Evolutionary conservation across 2,329 filamentous ascomycete genomes (phyloP).

Genomic region (Fusarium verrucosum): DNA sequence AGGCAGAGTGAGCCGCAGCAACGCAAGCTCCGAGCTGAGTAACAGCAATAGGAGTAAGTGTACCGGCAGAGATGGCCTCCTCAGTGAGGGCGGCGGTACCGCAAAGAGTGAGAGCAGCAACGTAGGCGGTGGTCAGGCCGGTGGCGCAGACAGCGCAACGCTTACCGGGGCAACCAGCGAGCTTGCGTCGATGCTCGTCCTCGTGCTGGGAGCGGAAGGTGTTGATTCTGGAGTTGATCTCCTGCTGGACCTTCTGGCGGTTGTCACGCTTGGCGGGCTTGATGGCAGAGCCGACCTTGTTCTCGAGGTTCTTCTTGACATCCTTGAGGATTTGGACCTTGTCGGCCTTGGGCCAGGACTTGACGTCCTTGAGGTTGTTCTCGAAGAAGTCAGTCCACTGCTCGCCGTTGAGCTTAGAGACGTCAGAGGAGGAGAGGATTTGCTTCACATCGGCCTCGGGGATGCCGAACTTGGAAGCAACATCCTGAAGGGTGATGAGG

Average conservation of each 20-base stretch:
- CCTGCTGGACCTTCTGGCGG: background rate
- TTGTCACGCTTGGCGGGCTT: background rate
- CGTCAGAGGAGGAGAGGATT: background rate
- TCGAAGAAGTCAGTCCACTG: constrained; percentile 6
- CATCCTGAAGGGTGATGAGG: background rate
- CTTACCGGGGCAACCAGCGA: background rate
- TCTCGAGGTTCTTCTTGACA: background rate
- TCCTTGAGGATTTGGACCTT: background rate
- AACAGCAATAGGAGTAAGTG: background rate
- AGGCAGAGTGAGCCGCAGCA: background rate
- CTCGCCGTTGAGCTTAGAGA: background rate
- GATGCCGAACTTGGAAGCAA: constrained; percentile 2
- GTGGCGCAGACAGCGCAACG: constrained; percentile 4
- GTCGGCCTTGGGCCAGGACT: background rate
- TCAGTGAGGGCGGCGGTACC: background rate
- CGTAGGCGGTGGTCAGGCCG: background rate
- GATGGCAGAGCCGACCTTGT: background rate
- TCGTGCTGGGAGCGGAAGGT: background rate
- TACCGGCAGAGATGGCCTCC: background rate
- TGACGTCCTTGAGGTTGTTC: background rate
- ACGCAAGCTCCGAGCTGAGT: background rate
- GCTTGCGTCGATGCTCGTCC: background rate
- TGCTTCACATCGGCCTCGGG: background rate
- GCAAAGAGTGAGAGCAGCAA: background rate
- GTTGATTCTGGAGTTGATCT: background rate